Evolutionary conservation across 202 grass and related monocot genomes (phyloP).

Genomic region (Zizania palustris): DNA sequence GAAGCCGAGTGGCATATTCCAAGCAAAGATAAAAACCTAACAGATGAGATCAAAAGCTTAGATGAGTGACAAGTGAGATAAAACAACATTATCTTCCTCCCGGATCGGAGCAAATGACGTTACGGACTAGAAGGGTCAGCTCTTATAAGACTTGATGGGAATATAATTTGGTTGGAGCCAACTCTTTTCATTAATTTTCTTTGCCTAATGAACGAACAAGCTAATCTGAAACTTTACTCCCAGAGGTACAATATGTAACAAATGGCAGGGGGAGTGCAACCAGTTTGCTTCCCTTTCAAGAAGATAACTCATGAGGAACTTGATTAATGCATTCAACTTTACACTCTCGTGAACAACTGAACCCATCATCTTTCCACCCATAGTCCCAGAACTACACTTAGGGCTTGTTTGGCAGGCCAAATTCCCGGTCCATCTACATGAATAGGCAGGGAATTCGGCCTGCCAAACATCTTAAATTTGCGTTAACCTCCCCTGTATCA

Average conservation of each 20-base stretch:
- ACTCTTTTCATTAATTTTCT: background rate
- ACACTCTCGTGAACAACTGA: background rate
- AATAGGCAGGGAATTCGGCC: no score
- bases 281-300: background rate
- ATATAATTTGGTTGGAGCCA: constrained; percentile 38
- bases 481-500: background rate
- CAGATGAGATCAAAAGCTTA: constrained; percentile 45
- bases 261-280: background rate
- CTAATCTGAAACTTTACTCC: background rate
- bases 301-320: background rate
- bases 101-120: constrained; percentile 14
- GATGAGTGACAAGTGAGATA: constrained; percentile 37
- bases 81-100: constrained; percentile 46
- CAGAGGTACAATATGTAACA: background rate
- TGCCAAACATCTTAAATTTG: no score
- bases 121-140: constrained; percentile 41
- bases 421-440: no score
- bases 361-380: background rate
- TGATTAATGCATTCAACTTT: background rate
- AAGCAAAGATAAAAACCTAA: constrained; percentile 32
- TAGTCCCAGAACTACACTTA: no score
- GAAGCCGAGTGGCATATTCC: constrained; percentile 53
- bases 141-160: constrained; percentile 22
- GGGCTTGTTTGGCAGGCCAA: no score
- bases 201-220: background rate